A percentile compares a stretch with the other conserved stretches of the same genome.
Evolutionary conservation across 106 monocot species (phyloP).

Genomic region (Posidonia australis): DNA sequence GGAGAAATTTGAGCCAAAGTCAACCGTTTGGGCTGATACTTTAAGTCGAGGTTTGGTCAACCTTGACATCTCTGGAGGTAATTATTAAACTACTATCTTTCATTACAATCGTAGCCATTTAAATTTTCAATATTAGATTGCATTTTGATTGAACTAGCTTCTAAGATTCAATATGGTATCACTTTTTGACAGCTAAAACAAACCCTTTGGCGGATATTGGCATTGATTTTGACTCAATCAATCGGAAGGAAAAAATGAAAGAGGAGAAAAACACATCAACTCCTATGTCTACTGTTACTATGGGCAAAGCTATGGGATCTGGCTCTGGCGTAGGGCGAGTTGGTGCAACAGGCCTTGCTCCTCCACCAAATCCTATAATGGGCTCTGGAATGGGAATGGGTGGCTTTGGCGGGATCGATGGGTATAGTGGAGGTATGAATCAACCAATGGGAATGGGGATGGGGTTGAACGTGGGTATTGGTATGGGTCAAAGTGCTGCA

Average conservation of each 20-base stretch:
- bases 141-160: neutral
- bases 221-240: slow-evolving; percentile 83
- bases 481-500: slow-evolving; percentile 3
- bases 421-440: slow-evolving; percentile 7
- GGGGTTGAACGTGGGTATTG: neutral
- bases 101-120: neutral
- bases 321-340: slow-evolving; percentile 30
- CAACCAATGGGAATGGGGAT: slow-evolving; percentile 16
- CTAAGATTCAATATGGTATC: neutral
- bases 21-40: slow-evolving; percentile 91
- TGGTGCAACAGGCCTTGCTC: slow-evolving; percentile 19
- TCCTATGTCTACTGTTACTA: slow-evolving; percentile 50
- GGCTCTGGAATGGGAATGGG: slow-evolving; percentile 23
- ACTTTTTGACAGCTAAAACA: slow-evolving; percentile 9
- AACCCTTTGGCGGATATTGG: slow-evolving; percentile 54
- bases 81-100: slow-evolving; percentile 13
- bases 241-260: slow-evolving; percentile 69
- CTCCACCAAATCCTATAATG: slow-evolving; percentile 34
- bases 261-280: slow-evolving; percentile 21
- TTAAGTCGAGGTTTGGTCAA: slow-evolving; percentile 86
- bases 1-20: slow-evolving; percentile 89
- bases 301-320: slow-evolving; percentile 98
- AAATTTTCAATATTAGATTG: neutral
- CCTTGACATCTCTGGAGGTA: slow-evolving; percentile 93
- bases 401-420: neutral